phyloP scores from a whole-genome alignment of 2,329 filamentous ascomycete genomes.

The Clarireedia paspali region DNA sequence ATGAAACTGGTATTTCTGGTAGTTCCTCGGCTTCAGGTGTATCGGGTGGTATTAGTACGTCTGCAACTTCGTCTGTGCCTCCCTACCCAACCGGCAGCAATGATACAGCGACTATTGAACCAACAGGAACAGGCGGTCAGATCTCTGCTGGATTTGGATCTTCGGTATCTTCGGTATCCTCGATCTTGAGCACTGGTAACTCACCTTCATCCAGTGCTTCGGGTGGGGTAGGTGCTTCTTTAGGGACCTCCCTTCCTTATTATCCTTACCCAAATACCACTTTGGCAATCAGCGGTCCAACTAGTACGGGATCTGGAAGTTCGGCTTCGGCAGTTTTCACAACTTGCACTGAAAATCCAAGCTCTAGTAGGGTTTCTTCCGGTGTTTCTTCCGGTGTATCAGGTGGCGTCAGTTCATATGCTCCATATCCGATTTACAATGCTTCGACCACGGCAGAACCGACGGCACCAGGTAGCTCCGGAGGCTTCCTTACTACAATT shows the following conservation, averaged over 20 bases:
- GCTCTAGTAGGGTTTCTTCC: neutral
- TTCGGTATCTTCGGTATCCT: neutral
- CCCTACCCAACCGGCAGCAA: conserved; percentile 13
- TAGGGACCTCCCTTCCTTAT: neutral
- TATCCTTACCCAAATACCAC: conserved; percentile 11
- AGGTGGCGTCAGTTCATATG: neutral
- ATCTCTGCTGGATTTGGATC: neutral
- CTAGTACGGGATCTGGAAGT: neutral
- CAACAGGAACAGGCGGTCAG: conserved; percentile 7
- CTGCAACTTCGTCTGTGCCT: neutral
- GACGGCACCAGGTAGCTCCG: conserved; percentile 2
- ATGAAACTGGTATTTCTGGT: neutral
- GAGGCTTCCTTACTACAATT: neutral
- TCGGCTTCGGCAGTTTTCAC: neutral
- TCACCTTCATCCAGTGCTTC: conserved; percentile 9
- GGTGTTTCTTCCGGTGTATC: neutral
- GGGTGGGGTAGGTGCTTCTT: conserved; percentile 2
- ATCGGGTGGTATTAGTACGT: neutral
- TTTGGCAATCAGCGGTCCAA: neutral
- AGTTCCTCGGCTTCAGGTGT: neutral
- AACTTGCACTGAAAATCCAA: neutral
- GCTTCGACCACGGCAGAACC: conserved; percentile 1
- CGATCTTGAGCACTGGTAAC: conserved; percentile 7
- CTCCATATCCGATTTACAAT: conserved; percentile 2
- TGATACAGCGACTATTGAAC: neutral